phyloP scores from a whole-genome alignment of 768 basidiomycete species.

The Tricholoma terreum region DNA sequence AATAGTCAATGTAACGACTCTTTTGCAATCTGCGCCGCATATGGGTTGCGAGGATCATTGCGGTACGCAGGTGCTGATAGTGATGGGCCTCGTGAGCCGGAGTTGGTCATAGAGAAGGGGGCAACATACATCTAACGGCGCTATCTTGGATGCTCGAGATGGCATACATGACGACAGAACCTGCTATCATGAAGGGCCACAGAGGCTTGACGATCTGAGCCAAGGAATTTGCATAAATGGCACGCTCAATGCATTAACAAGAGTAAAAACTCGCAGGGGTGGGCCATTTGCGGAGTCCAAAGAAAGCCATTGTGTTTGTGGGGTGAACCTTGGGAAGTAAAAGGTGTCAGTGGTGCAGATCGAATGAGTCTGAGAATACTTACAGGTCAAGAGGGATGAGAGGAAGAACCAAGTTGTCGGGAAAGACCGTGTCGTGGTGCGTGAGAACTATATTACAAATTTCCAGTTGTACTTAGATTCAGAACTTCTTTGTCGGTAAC shows the following conservation, averaged over 20 bases:
- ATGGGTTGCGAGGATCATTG: conserved; percentile 80
- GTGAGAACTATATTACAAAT: not conserved
- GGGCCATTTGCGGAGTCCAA: conserved; percentile 80
- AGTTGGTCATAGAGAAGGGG: conserved; percentile 2
- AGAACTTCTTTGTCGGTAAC: too few relatives aligned
- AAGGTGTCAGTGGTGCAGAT: not conserved
- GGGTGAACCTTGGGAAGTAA: conserved; percentile 1
- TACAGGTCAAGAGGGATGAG: conserved; percentile 8
- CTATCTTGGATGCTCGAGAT: conserved; percentile 66
- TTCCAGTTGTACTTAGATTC: too few relatives aligned
- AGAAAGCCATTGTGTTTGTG: conserved; percentile 58
- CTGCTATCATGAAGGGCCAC: conserved; percentile 78
- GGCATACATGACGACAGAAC: conserved; percentile 61
- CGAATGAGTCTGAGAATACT: not conserved
- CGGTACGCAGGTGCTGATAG: conserved; percentile 59
- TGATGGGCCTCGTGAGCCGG: not conserved
- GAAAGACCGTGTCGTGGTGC: conserved; percentile 35
- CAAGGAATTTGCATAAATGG: conserved; percentile 3
- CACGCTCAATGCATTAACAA: not conserved
- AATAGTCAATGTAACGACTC: conserved; percentile 42
- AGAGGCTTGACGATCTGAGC: conserved; percentile 64
- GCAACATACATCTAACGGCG: conserved; percentile 65
- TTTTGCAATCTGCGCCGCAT: conserved; percentile 73
- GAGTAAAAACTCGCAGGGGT: conserved; percentile 55
- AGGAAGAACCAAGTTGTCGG: conserved; percentile 28